Conservation (phyloP, 768 basidiomycete species). For the Termitomyces sp. region DNA sequence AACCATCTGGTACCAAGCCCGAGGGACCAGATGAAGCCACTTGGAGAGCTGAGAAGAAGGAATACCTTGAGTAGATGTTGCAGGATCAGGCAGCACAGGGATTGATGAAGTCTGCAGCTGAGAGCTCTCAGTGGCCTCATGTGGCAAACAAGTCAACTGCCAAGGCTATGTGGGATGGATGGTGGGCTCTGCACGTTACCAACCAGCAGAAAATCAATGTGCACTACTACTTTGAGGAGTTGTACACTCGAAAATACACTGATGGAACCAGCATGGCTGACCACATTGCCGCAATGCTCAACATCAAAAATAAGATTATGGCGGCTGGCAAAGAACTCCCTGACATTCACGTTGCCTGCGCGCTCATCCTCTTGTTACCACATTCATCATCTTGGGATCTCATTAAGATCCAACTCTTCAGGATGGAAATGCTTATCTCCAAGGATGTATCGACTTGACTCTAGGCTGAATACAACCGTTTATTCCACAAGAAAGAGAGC, state of each 20-base stretch:
- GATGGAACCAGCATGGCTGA: not conserved
- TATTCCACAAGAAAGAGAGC: not conserved
- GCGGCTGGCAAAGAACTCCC: not conserved
- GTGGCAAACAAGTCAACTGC: not conserved
- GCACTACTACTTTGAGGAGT: not conserved
- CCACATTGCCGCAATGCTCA: not conserved
- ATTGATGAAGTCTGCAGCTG: no score
- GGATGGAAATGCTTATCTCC: no score
- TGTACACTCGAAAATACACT: not conserved
- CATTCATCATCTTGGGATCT: no score
- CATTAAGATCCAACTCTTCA: no score
- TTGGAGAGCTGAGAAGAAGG: no score
- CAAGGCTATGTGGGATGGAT: no score
- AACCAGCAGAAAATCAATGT: not conserved
- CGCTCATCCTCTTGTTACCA: no score
- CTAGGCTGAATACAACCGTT: not conserved
- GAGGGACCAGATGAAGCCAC: no score
- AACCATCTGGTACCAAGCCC: no score
- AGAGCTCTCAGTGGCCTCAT: no score
- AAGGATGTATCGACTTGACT: not conserved
- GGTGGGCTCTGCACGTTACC: not conserved
- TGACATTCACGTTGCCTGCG: no score
- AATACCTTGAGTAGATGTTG: not conserved
- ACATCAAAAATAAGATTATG: not conserved
- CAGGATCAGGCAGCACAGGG: no score